Evolutionary conservation across 2,329 filamentous ascomycete species (phyloP).

Genomic region (Penicillium sp.): DNA sequence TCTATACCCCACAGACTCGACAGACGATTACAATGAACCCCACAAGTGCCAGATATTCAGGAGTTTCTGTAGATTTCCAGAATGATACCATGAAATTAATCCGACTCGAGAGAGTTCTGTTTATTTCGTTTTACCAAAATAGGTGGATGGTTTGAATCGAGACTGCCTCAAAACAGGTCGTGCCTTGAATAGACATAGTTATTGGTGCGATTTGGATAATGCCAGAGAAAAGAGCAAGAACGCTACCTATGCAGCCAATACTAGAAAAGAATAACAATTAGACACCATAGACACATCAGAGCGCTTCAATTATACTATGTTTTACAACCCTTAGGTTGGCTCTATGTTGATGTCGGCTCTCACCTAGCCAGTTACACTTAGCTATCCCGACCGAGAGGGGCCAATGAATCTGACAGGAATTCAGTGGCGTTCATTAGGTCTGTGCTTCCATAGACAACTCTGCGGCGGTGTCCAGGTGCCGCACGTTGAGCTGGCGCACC

Average conservation of each 20-base stretch:
- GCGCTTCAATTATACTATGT: slow-evolving; percentile 24
- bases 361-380: slow-evolving; percentile 22
- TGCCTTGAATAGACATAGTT: neutral
- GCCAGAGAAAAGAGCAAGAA: neutral
- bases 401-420: slow-evolving; percentile 59
- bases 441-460: slow-evolving; percentile 93
- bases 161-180: neutral
- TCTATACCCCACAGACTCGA: neutral
- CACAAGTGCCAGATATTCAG: neutral
- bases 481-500: slow-evolving; percentile 33
- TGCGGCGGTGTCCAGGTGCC: slow-evolving; percentile 62
- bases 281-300: neutral
- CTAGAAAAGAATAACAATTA: neutral
- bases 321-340: slow-evolving; percentile 16
- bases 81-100: neutral
- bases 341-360: neutral
- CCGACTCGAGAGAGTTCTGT: neutral
- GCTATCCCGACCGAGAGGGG: slow-evolving; percentile 57
- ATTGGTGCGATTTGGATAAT: neutral
- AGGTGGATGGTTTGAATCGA: neutral
- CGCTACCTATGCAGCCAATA: neutral
- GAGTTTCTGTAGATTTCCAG: neutral
- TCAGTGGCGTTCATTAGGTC: slow-evolving; percentile 65
- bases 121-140: neutral
- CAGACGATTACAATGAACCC: neutral